Percentiles rank a stretch among this genome's conserved stretches.
Evolutionary conservation across 2,329 filamentous ascomycete species (phyloP).

Genomic region (Trichoderma sp.): DNA sequence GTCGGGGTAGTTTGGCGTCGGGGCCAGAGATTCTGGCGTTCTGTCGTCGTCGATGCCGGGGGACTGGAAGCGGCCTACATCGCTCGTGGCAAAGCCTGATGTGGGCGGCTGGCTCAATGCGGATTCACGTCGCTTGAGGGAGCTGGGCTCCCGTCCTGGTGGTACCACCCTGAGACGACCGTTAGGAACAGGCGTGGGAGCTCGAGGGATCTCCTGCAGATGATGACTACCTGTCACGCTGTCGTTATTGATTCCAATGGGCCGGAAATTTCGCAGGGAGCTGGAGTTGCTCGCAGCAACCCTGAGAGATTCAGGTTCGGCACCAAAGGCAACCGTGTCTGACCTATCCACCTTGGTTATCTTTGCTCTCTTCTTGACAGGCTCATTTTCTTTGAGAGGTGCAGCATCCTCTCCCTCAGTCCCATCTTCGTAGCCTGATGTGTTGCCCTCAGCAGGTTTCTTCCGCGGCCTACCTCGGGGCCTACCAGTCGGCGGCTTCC

Average conservation of each 20-base stretch:
- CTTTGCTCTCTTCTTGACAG: conserved; percentile 72
- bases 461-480: conserved; percentile 60
- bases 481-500: conserved; percentile 53
- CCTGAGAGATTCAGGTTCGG: conserved; percentile 75
- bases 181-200: conserved; percentile 73
- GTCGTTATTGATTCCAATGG: conserved; percentile 58
- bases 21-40: conserved; percentile 57
- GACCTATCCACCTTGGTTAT: conserved; percentile 71
- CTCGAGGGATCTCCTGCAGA: conserved; percentile 71
- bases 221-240: conserved; percentile 53
- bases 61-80: conserved; percentile 44
- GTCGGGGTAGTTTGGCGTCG: conserved; percentile 56
- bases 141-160: conserved; percentile 36
- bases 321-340: conserved; percentile 71
- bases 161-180: conserved; percentile 34
- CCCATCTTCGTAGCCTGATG: conserved; percentile 71
- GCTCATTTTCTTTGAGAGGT: conserved; percentile 50
- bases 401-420: conserved; percentile 59
- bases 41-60: conserved; percentile 52
- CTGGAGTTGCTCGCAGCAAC: conserved; percentile 90
- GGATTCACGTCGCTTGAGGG: conserved; percentile 58
- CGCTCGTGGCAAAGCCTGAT: conserved; percentile 48
- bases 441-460: conserved; percentile 62
- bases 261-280: conserved; percentile 81
- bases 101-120: conserved; percentile 54